Evolutionary conservation across 2,329 filamentous ascomycete species (phyloP), one percentile per base, ranked within the genome.

Genomic region (Fusarium tuaranense): DNA sequence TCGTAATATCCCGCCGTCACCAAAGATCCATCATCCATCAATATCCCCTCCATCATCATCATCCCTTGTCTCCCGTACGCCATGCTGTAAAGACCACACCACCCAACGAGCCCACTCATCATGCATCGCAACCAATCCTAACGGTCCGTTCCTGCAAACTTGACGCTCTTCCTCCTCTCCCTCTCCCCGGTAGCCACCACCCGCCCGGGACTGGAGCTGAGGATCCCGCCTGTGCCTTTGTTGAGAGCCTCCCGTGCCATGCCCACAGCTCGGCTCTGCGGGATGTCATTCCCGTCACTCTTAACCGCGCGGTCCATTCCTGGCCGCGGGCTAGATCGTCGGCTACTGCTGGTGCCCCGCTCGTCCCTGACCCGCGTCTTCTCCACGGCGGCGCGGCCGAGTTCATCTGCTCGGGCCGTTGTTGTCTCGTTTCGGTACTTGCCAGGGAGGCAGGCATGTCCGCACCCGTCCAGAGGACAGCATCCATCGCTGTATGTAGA

Each of bases 391-490:
- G 82, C 85, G 4, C 88, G 85, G 13, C 84, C 86, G 3, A 91
- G 80, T 66, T 91, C 89, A n/a, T 90, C 89, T 36, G 84, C 85
- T 5, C 85, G 82, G 4, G 83, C 83, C 0, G 84, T 85, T 30
- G 79, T 82, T 1, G 79, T 84, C 74, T 90, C 88, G 8, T 87
- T 83, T 6, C 88, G 85, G 82, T 89, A 91, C 39, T 83, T 83
- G 0, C 89, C 89, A 0, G 90, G 89, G 0, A 92, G 84, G 70
- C 91, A 92, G 32, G 89, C 88, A 75, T 92, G 91, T 4, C 90
- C 88, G 77, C 91, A 92, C 0, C 91, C 90, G 71, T 92, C 90
- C n/a, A 91, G 81, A 2, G 91, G 90, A 72, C 91, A 92, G 79
- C 87, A 91, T 0, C 91, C 91, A 58, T 87, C 89, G 36, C 87